Base-by-base conservation (phyloP, 176 grass and related monocot genomes). In the Elaeis guineensis region DNA sequence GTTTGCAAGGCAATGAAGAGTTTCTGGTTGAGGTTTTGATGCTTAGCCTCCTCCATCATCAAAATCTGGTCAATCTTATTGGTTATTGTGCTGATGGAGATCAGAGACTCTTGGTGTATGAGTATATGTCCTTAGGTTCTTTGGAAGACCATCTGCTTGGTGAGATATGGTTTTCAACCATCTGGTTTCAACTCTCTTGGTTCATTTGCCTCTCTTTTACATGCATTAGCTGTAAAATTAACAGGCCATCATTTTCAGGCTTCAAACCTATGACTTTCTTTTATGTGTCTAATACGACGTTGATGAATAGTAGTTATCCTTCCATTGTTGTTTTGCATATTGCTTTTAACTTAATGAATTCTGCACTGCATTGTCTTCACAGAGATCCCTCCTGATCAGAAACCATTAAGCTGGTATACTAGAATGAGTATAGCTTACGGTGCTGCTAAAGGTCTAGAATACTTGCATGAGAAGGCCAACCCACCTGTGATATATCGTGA, bases 351-450 rank as follows among this genome's bases (percentile, higher is more conserved):
- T 44, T 12, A 44, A 12, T 44, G 35, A 11, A 44, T 44, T 44
- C 35, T 44, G 32, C 35, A 44, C 35, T 44, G 2, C 24, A 75
- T 51, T 82, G 23, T 17, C 56, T 51, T 77, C 29, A 65, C 79
- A 97, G 93, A 83, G 17, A 89, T 17, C 14, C 20, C 66, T 55
- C 29, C 76, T 17, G 63, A 89, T 55, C 78, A 85, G 62, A 59
- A 50, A 59, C 84, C 93, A 55, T 58, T 98, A 70, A 78, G 70
- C 59, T 98, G 93, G 93, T 71, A 92, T 28, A 69, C 8, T 39
- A 77, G 84, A 63, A 92, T 92, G 88, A 98, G 92, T 64, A 83
- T 98, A 77, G 93, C 84, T 49, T 78, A 85, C 22, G 87, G 76
- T 78, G 83, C 81, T 32, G 84, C 93, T 29, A 74, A 78, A 65